Evolutionary conservation across 352 stramenopile species (phyloP).

Genomic region (Pythium myriotylum): DNA sequence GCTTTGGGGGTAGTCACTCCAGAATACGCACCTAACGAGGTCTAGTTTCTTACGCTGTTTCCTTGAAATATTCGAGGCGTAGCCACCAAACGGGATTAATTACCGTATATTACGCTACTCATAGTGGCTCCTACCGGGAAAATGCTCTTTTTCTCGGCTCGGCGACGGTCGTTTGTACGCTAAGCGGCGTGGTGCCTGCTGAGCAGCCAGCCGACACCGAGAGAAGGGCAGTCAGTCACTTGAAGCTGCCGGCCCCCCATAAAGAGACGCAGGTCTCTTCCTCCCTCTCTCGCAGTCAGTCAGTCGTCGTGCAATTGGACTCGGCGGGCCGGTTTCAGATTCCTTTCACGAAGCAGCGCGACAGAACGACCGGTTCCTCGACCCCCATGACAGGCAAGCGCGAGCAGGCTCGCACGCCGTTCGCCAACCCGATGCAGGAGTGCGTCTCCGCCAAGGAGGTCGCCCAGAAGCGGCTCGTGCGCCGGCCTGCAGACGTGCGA

Average conservation of each 20-base stretch:
- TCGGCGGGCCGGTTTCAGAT: too few relatives aligned
- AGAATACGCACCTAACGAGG: not conserved
- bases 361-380: not conserved
- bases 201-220: conserved; percentile 8
- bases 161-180: not conserved
- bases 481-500: conserved; percentile 17
- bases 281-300: conserved; percentile 1
- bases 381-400: conserved; percentile 37
- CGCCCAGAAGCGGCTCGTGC: conserved; percentile 49
- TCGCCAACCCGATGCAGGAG: conserved; percentile 43
- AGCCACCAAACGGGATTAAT: not conserved
- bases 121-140: not conserved
- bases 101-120: conserved; percentile 3
- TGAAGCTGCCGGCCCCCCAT: conserved; percentile 12
- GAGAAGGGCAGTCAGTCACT: conserved; percentile 23
- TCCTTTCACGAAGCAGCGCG: conserved; percentile 3
- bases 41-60: conserved; percentile 8
- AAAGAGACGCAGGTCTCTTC: conserved; percentile 7
- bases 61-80: not conserved
- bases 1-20: conserved; percentile 2
- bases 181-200: not conserved
- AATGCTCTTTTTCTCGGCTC: not conserved
- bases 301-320: conserved; percentile 1
- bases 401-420: conserved; percentile 26
- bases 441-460: conserved; percentile 73